These are phyloP conservation scores for Auriscalpium orientale DNA, from an alignment of 768 basidiomycete genomes.

Conservation along the genomic window DNA sequence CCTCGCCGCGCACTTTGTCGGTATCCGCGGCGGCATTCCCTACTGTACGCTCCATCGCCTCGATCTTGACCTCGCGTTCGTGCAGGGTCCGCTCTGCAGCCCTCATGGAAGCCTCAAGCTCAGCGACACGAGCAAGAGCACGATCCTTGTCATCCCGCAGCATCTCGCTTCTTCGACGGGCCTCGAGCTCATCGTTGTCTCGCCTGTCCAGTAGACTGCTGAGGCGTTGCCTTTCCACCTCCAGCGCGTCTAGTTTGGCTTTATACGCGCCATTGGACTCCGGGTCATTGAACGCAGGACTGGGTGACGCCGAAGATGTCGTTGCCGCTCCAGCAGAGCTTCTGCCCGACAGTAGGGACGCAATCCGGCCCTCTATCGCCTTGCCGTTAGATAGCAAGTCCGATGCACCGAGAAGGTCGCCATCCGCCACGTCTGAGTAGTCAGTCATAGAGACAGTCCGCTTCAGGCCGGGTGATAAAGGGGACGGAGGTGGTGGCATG, in stretches of 20 bases:
- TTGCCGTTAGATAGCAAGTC: constrained; percentile 28
- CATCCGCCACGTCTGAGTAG: constrained; percentile 9
- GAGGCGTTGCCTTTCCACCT: constrained; percentile 64
- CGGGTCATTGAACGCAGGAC: not conserved
- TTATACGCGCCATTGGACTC: constrained; percentile 32
- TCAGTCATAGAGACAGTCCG: constrained; percentile 35
- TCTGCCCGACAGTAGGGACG: not conserved
- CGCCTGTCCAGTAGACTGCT: constrained; percentile 9
- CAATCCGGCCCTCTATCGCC: constrained; percentile 42
- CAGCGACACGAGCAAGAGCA: constrained; percentile 29
- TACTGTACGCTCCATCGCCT: constrained; percentile 39
- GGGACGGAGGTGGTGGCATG: constrained; percentile 78
- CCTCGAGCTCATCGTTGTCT: constrained; percentile 11
- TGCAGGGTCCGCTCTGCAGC: constrained; percentile 34
- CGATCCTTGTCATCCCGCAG: constrained; percentile 40
- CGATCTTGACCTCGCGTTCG: constrained; percentile 37
- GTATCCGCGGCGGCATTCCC: constrained; percentile 31
- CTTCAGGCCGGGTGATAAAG: constrained; percentile 29
- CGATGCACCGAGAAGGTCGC: constrained; percentile 7
- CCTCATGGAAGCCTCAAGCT: constrained; percentile 37
- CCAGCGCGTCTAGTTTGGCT: constrained; percentile 47
- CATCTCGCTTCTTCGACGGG: constrained; percentile 11
- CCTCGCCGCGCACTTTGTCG: constrained; percentile 41
- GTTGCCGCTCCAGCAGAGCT: no score
- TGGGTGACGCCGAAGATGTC: not conserved